Evolutionary conservation across 2,329 filamentous ascomycete genomes (phyloP), one percentile per base, ranked within the genome.

Genomic region (Raffaelea ambrosiae): DNA sequence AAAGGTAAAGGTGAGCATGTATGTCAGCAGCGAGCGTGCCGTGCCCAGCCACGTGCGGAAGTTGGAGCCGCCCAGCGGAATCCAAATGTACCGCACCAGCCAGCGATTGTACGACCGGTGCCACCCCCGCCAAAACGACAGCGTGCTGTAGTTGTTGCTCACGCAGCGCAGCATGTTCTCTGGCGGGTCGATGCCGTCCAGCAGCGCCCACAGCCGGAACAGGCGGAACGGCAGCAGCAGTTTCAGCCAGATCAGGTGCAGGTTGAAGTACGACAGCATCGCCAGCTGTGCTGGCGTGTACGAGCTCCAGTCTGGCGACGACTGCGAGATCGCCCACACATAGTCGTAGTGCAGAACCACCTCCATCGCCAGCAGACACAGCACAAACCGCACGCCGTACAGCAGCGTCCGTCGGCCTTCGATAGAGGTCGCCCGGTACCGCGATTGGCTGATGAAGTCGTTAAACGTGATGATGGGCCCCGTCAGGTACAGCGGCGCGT

Each of bases 151-250:
- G 65, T 97, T 97, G 70, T 98, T 82, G 60, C 83, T 90, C 67
- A 96, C 88, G 66, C 94, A 98, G 56, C 93, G 86, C 47, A 96
- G 79, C 88, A 98, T 96, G 69, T 98, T 98, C 68, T 98, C 93
- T 0, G 93, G 91, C 0, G 93, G 88, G 61, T 98, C 93, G 56
- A 98, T 81, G 52, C 87, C 88, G 63, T 98, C 93, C 16, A 90
- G 62, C 4, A 98, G 76, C 0, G 88, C 76, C 93, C 93, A 98
- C n/a, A 98, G 80, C 4, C 94, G 86, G 77, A 97, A 97, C 64
- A 97, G 84, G n/a, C 93, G 86, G 90, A 91, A 98, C 1, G 93
- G 93, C 8, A 98, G 80, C 4, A 98, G 81, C 1, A 98, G 81
- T 64, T 98, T 98, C 42, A 98, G 76, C 94, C 94, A 98, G 64